Evolutionary conservation across 805 yeast species (phyloP).

Genomic region (Grigorovia jiainica): DNA sequence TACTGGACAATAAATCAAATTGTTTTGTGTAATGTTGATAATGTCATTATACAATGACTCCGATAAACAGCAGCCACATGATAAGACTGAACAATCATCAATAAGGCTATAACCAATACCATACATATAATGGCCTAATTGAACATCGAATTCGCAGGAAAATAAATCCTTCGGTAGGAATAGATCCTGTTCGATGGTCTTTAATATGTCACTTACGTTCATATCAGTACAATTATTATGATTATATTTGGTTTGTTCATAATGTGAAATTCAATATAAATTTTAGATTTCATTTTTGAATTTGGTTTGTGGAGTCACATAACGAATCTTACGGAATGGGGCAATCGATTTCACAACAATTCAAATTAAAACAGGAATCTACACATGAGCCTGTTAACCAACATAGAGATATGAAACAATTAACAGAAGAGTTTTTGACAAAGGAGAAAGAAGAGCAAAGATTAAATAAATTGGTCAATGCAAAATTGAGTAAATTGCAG

Average conservation of each 20-base stretch:
- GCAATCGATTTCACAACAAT: too few species aligned
- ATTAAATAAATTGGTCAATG: conserved; percentile 54
- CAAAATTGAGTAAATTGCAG: conserved; percentile 46
- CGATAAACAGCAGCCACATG: conserved; percentile 24
- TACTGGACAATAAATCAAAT: conserved; percentile 28
- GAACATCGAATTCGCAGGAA: conserved; percentile 10
- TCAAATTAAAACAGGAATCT: too few species aligned
- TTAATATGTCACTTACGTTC: conserved; percentile 8
- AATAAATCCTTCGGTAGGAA: conserved; percentile 18
- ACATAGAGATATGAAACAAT: not conserved
- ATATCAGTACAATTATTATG: not conserved
- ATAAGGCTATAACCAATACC: conserved; percentile 19
- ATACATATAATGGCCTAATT: conserved; percentile 9
- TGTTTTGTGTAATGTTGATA: conserved; percentile 1
- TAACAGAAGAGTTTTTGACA: conserved; percentile 46
- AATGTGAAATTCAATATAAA: too few species aligned
- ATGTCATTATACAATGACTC: conserved; percentile 13
- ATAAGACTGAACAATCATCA: conserved; percentile 18
- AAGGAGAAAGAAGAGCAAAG: conserved; percentile 58
- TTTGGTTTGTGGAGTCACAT: too few species aligned
- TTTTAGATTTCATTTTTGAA: too few species aligned
- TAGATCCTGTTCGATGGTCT: conserved; percentile 19
- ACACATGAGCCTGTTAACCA: too few species aligned
- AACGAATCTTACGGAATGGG: too few species aligned
- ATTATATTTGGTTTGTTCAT: too few species aligned